Conservation (phyloP, 2,329 filamentous ascomycete species). For the Penicillium concentricum region DNA sequence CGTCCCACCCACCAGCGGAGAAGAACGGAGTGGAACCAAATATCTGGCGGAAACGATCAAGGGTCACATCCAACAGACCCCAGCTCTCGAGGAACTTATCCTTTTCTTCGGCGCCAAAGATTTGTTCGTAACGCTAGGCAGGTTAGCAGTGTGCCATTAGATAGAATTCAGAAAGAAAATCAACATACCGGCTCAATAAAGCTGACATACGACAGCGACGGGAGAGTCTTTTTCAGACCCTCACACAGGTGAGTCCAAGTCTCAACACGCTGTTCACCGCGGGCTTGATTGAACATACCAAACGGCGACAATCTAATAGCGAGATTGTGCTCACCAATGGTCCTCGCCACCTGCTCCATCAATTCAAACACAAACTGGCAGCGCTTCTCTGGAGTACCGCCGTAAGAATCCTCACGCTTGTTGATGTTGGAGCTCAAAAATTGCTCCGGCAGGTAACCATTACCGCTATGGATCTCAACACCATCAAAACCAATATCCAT, state of each 20-base stretch:
- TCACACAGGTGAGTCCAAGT: constrained; percentile 54
- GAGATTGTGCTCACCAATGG: constrained; percentile 48
- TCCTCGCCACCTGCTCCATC: constrained; percentile 46
- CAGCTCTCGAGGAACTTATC: constrained; percentile 50
- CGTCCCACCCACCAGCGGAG: constrained; percentile 55
- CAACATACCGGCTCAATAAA: constrained; percentile 52
- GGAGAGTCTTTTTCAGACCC: constrained; percentile 47
- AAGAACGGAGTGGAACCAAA: constrained; percentile 56
- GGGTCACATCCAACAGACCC: constrained; percentile 47
- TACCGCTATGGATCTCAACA: constrained; percentile 51
- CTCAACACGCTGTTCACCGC: constrained; percentile 52
- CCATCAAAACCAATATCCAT: constrained; percentile 57
- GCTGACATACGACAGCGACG: constrained; percentile 53
- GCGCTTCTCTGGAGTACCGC: constrained; percentile 53
- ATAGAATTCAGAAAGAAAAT: background rate
- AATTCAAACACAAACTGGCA: constrained; percentile 58
- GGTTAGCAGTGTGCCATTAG: background rate
- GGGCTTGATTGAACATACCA: constrained; percentile 54
- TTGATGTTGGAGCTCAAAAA: constrained; percentile 54
- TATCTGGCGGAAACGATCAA: constrained; percentile 52
- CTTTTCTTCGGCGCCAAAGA: constrained; percentile 51
- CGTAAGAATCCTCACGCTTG: constrained; percentile 51
- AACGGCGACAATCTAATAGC: constrained; percentile 51
- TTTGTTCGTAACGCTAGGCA: constrained; percentile 50
- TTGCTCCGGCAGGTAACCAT: constrained; percentile 55